Percentiles rank a stretch among this genome's conserved stretches.
These are phyloP conservation scores for Teratosphaeria destructans DNA, from an alignment of 2,329 filamentous ascomycete genomes.

Conservation along the genomic window DNA sequence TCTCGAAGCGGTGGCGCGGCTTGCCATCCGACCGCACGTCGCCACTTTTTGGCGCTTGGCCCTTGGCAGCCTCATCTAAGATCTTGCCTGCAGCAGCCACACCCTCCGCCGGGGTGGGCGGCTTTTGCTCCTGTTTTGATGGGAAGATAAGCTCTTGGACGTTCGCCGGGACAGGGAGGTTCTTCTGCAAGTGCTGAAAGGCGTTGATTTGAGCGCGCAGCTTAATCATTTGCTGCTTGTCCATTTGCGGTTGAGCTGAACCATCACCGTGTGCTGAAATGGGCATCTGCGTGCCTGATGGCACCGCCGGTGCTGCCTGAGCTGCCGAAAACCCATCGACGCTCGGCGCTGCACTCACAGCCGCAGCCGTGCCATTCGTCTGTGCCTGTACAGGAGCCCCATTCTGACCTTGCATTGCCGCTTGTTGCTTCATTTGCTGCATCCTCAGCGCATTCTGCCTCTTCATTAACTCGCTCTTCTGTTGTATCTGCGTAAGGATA, in stretches of 20 bases:
- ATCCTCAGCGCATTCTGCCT: slow-evolving; percentile 35
- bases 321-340: slow-evolving; percentile 5
- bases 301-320: slow-evolving; percentile 8
- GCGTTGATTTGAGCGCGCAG: slow-evolving; percentile 80
- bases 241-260: slow-evolving; percentile 35
- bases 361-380: slow-evolving; percentile 40
- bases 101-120: slow-evolving; percentile 29
- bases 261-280: slow-evolving; percentile 6
- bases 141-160: slow-evolving; percentile 78
- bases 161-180: slow-evolving; percentile 64
- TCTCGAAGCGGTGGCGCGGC: slow-evolving; percentile 50
- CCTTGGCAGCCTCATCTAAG: slow-evolving; percentile 40
- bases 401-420: slow-evolving; percentile 41
- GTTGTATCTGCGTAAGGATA: slow-evolving; percentile 61
- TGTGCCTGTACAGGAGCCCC: slow-evolving; percentile 27
- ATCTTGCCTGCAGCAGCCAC: slow-evolving; percentile 38
- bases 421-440: slow-evolving; percentile 36
- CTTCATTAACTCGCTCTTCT: slow-evolving; percentile 32
- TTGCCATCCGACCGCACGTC: slow-evolving; percentile 24
- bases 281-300: slow-evolving; percentile 5
- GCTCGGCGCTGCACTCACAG: slow-evolving; percentile 24
- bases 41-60: slow-evolving; percentile 26
- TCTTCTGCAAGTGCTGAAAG: slow-evolving; percentile 83
- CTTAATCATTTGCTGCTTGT: slow-evolving; percentile 65
- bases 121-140: slow-evolving; percentile 51